Evolutionary conservation across 1,284 basidiomycete genomes (phyloP), one percentile per base, ranked within the genome.

Genomic region (Cutaneotrichosporon mucoides): DNA sequence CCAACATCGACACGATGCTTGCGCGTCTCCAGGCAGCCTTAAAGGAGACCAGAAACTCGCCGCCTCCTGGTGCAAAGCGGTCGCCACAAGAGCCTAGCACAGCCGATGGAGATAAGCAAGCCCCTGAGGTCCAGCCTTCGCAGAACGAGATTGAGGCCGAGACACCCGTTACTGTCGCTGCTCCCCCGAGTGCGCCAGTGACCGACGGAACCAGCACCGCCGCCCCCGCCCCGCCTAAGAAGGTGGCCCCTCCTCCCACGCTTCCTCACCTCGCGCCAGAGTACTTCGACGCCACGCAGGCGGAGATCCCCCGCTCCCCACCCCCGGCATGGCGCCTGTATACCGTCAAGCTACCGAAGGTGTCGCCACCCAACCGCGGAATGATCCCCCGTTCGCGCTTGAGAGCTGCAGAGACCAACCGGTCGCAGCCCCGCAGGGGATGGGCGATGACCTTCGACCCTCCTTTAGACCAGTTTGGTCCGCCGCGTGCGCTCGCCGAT

Each of bases 21-120:
- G 90, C 88, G 6, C 84, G 91, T 36, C 91, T 96, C 69, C 92
- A 89, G 71, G 90, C 89, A 33, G 92, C 87, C 4, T 79, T 95
- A 69, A 66, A 55, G 12, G 83, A 85, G 71, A 83, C 83, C 44
- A 88, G 89, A 83, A 85, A 88, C 56, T 77, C 81, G 15, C 75
- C 73, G 46, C 11, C 34, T 6, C 45, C 7, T 10, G 46, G 35
- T 13, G 46, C 11, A 13, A 48, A 48, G 33, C 24, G 8, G 13
- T 48, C 46, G 33, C 38, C 38, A 12, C 24, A 48, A 24, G 46
- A 48, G 11, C n/a, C 46, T 10, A 33, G 24, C 11, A n/a, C 34
- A 8, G 24, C 33, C 4, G 46, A 48, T 34, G 34, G 34, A 10
- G 46, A 34, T 33, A 48, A 36, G 46, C 10, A 16, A 6, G 34